phyloP scores from a whole-genome alignment of 75 land plant genomes.

The Selaginella tamariscina region DNA sequence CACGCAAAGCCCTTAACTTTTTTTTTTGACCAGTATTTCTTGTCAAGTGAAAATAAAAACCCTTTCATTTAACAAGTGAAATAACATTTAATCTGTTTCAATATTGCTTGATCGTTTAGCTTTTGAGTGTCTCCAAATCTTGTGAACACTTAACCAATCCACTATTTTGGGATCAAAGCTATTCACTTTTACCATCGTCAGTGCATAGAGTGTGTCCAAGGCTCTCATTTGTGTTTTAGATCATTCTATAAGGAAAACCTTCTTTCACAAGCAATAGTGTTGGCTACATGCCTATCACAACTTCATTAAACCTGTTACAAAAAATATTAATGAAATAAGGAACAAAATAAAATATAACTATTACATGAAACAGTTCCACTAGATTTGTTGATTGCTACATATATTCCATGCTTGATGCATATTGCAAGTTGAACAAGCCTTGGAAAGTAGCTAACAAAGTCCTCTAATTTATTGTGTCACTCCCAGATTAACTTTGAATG shows the following conservation, averaged over 20 bases:
- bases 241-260: background rate
- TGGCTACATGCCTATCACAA: background rate
- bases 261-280: background rate
- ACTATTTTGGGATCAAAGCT: background rate
- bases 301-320: background rate
- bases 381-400: background rate
- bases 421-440: background rate
- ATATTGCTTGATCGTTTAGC: too few species aligned
- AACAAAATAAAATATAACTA: background rate
- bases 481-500: constrained; percentile 2
- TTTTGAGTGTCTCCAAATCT: too few species aligned
- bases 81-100: too few species aligned
- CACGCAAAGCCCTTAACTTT: too few species aligned
- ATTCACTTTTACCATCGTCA: background rate
- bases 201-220: background rate
- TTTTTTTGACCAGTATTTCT: too few species aligned
- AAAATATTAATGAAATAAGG: background rate
- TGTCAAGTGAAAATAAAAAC: too few species aligned
- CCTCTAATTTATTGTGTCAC: background rate
- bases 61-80: too few species aligned
- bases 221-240: background rate
- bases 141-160: background rate
- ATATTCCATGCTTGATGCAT: too few species aligned
- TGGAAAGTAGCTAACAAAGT: background rate
- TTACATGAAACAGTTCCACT: background rate